A percentile compares a stretch with the other conserved stretches of the same genome.
Evolutionary conservation across 352 stramenopile species (phyloP).

Genomic region (Plasmopara viticola): DNA sequence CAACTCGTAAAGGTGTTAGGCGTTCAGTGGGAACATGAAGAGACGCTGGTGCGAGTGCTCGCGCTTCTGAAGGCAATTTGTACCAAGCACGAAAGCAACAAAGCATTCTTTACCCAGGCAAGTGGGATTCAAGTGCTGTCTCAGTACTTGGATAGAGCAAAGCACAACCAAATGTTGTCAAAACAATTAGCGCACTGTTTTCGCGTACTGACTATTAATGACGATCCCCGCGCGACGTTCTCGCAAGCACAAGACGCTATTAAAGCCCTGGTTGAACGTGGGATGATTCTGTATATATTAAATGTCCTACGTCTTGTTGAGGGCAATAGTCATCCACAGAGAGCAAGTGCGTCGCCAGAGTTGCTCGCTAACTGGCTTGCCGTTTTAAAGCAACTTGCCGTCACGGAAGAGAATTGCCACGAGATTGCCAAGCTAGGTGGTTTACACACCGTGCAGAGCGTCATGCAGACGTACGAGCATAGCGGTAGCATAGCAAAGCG

Average conservation of each 20-base stretch:
- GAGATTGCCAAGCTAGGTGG: constrained; percentile 56
- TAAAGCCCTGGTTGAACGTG: constrained; percentile 46
- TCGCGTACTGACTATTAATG: constrained; percentile 61
- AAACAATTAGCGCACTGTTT: constrained; percentile 48
- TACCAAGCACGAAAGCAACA: constrained; percentile 63
- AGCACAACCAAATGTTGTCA: constrained; percentile 30
- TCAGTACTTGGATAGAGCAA: constrained; percentile 23
- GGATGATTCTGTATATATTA: constrained; percentile 48
- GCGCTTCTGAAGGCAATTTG: constrained; percentile 37
- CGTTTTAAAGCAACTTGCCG: constrained; percentile 70
- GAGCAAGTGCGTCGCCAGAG: constrained; percentile 26
- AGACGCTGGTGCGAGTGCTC: constrained; percentile 24
- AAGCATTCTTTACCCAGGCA: constrained; percentile 50
- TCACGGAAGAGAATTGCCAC: constrained; percentile 71
- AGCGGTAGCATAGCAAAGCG: constrained; percentile 48
- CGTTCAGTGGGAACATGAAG: constrained; percentile 22
- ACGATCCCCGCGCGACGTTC: constrained; percentile 57
- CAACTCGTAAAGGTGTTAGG: constrained; percentile 8
- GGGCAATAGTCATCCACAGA: constrained; percentile 1
- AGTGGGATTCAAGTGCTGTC: constrained; percentile 38
- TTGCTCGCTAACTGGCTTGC: constrained; percentile 53
- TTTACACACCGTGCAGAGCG: constrained; percentile 44
- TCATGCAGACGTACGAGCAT: constrained; percentile 49
- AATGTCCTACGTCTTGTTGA: constrained; percentile 25
- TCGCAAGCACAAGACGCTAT: constrained; percentile 68